These are phyloP conservation scores for sunflower (Helianthus annuus) DNA, from an alignment of 129 eudicot genomes.

Conservation along the genomic window HanXRQr2.0-SUNRISE NC_035449.2:21874941-21875440, in stretches of 20 bases:
- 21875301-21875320: constrained; percentile 82
- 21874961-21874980: constrained; percentile 96
- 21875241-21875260: not conserved
- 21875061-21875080: constrained; percentile 87
- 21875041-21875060: constrained; percentile 96
- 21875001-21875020: constrained; percentile 98
- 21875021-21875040: constrained; percentile 93
- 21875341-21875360: constrained; percentile 91
- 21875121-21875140: constrained; percentile 93
- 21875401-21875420: constrained; percentile 96
- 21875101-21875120: constrained; percentile 98
- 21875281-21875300: not conserved
- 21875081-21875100: constrained; percentile 98
- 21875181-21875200: constrained; percentile 88
- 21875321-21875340: constrained; percentile 99
- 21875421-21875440: constrained; percentile 43
- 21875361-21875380: constrained; percentile 85
- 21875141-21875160: constrained; percentile 99
- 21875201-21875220: constrained; percentile 97
- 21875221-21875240: constrained; percentile 88
- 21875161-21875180: constrained; percentile 99
- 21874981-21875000: constrained; percentile 96
- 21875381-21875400: constrained; percentile 94
- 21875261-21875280: constrained; percentile 2
- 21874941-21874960: constrained; percentile 88